Conservation (phyloP, 257 asterid genomes). For the Solanum megistacrolobum region DNA sequence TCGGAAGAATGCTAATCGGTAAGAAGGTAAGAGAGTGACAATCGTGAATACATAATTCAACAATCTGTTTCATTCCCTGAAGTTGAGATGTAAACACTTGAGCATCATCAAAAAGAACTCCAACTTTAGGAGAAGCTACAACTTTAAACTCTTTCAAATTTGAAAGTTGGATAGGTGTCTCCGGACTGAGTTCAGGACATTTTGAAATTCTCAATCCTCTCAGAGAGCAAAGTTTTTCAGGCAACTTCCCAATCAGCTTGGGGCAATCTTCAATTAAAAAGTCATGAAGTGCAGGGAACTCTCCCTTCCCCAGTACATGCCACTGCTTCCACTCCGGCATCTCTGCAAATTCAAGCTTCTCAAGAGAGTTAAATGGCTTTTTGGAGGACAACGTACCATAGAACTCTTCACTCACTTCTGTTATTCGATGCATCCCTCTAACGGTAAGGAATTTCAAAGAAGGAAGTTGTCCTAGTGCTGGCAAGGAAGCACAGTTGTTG, state of each 20-base stretch:
- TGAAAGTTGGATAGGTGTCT: no score
- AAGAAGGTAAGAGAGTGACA: no score
- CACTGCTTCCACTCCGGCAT: slow-evolving; percentile 1
- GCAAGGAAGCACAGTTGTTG: not conserved
- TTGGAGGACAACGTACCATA: not conserved
- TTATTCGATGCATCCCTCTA: not conserved
- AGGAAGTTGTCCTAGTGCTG: not conserved
- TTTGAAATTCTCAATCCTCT: not conserved
- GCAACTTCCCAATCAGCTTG: not conserved
- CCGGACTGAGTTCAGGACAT: not conserved
- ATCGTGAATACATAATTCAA: not conserved
- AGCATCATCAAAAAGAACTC: no score
- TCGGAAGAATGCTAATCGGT: not conserved
- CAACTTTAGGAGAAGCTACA: no score
- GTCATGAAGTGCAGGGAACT: not conserved
- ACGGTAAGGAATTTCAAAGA: not conserved
- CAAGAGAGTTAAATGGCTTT: not conserved
- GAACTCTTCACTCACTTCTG: not conserved
- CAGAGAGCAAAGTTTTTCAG: not conserved
- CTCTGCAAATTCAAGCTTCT: not conserved
- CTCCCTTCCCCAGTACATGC: not conserved
- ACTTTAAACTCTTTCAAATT: no score
- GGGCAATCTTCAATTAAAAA: not conserved
- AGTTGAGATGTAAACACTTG: no score
- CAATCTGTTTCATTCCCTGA: not conserved